Evolutionary conservation across 2,329 filamentous ascomycete species (phyloP), one percentile per base, ranked within the genome.

Genomic region (Claviceps arundinis): DNA sequence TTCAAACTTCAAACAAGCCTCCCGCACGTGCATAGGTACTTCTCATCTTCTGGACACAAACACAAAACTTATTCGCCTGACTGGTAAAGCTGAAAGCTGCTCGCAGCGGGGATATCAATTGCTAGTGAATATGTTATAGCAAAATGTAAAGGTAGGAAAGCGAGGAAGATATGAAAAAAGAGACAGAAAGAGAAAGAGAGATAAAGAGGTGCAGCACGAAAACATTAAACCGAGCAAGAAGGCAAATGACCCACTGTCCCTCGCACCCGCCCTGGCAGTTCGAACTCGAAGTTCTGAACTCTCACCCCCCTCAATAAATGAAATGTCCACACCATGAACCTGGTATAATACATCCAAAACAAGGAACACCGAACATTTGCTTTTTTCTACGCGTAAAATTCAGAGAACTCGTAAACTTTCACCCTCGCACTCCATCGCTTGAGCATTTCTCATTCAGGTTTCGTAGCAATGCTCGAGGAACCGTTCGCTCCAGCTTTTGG

Each of bases 401-500:
- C 57, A 41, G 59, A 58, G 55, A 55, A 55, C 51, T 62, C 61
- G 56, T 48, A 59, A 56, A 61, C 50, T 50, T 50, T 55, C 48
- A 51, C 41, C 17, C 37, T 14, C 52, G 8, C n/a, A 46, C 16
- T 7, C 22, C n/a, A 49, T 38, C 17, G 8, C 43, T 17, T 30
- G 42, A 14, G 13, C 42, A 37, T 41, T 11, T 48, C 44, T 58
- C 57, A 68, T 60, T 80, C 77, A 41, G 71, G 62, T 67, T 79
- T 80, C 17, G 73, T 56, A 16, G 61, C 57, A 40, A 47, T 22
- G 42, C 42, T 38, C 9, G 52, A 24, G 13, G 52, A 42, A 26
- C 74, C 74, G 52, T 77, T 79, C 48, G 76, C 69, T 48, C 67
- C 54, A 43, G 40, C 40, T 17, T 13, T 47, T 17, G 50, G 37